Conservation (phyloP, 1,284 basidiomycete species). For the Rhodotorula sp. region DNA sequence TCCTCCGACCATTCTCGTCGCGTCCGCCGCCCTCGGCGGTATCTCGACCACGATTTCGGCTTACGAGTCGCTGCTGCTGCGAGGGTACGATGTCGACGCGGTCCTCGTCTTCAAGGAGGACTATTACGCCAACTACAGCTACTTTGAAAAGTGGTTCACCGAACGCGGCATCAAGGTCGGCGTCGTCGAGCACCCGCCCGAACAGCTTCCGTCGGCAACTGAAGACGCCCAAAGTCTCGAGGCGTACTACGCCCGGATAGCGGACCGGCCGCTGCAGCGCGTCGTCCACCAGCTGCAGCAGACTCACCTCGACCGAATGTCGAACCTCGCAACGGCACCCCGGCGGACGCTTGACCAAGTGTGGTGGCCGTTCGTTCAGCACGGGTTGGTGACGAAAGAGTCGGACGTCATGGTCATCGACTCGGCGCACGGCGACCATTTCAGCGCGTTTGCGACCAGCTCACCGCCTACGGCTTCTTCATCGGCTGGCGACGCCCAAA, state of each 20-base stretch:
- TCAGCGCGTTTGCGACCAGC: constrained; percentile 61
- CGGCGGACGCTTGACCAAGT: constrained; percentile 70
- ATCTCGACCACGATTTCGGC: constrained; percentile 92
- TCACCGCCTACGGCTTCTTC: constrained; percentile 20
- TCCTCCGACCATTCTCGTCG: constrained; percentile 82
- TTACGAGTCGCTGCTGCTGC: constrained; percentile 84
- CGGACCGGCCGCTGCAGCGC: constrained; percentile 47
- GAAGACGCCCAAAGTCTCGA: constrained; percentile 63
- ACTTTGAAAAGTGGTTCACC: constrained; percentile 74
- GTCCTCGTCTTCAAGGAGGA: constrained; percentile 84
- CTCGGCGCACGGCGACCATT: constrained; percentile 83
- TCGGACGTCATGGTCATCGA: constrained; percentile 85
- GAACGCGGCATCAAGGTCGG: constrained; percentile 61
- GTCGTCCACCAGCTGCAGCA: constrained; percentile 64
- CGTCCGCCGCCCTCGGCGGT: constrained; percentile 85
- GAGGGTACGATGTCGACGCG: constrained; percentile 84
- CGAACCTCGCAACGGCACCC: constrained; percentile 74
- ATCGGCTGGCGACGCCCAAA: neutral
- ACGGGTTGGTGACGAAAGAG: constrained; percentile 66
- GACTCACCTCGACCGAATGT: constrained; percentile 64
- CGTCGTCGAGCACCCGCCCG: constrained; percentile 63
- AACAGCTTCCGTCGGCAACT: constrained; percentile 51
- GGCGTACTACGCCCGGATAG: constrained; percentile 63
- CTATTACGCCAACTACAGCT: constrained; percentile 84
- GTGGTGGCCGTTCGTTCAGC: constrained; percentile 99